Evolutionary conservation across 192 early-diverging fungal genomes (phyloP).

Genomic region (Linnemannia hyalina): DNA sequence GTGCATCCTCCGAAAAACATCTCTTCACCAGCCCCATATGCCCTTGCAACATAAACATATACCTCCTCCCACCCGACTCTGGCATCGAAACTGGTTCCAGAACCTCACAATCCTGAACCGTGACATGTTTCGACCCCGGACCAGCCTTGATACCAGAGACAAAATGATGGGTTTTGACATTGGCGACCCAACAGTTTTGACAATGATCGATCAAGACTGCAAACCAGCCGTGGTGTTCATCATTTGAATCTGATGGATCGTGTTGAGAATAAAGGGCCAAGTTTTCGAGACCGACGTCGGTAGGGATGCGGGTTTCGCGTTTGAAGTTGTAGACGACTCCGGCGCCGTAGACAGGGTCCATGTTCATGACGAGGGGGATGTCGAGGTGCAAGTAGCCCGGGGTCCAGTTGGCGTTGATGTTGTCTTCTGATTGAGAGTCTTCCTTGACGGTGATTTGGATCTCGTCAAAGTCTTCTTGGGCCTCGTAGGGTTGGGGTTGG

Average conservation of each 20-base stretch:
- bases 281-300: constrained; percentile 46
- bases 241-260: constrained; percentile 1
- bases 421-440: not conserved
- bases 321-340: constrained; percentile 38
- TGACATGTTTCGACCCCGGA: constrained; percentile 34
- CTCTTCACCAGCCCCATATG: constrained; percentile 48
- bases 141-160: constrained; percentile 37
- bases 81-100: constrained; percentile 21
- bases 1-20: constrained; percentile 26
- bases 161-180: constrained; percentile 31
- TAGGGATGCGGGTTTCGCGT: constrained; percentile 30
- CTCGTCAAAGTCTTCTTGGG: not conserved
- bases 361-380: constrained; percentile 41
- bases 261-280: constrained; percentile 39
- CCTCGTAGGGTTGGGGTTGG: not conserved
- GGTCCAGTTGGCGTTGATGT: not conserved
- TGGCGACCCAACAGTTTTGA: constrained; percentile 46
- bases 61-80: constrained; percentile 24
- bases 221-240: constrained; percentile 39
- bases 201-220: constrained; percentile 35
- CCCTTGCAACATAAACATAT: constrained; percentile 48
- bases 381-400: constrained; percentile 36
- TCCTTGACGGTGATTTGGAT: not conserved
- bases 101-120: constrained; percentile 35
- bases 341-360: constrained; percentile 26